Conservation (phyloP, 371 early-diverging fungal genomes). For the Apophysomyces sp. region DNA sequence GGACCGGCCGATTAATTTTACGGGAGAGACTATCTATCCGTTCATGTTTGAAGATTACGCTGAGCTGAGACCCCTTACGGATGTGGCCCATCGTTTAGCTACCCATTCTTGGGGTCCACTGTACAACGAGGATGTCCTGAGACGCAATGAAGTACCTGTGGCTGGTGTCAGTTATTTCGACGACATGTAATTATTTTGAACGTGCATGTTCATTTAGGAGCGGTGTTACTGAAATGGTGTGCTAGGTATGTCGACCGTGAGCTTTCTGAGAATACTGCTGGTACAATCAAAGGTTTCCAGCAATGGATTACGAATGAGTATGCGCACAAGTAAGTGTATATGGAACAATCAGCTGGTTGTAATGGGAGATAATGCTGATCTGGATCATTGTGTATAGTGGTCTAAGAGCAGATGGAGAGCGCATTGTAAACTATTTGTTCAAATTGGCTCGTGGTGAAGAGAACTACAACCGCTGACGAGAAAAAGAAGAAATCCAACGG, state of each 20-base stretch:
- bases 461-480: slow-evolving; percentile 28
- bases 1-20: slow-evolving; percentile 37
- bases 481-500: background rate
- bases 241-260: slow-evolving; percentile 61
- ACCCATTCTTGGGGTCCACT: slow-evolving; percentile 60
- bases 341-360: background rate
- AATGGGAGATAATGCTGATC: no score
- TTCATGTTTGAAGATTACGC: slow-evolving; percentile 79
- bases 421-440: slow-evolving; percentile 56
- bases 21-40: slow-evolving; percentile 72
- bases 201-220: background rate
- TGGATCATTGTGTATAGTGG: slow-evolving; percentile 31
- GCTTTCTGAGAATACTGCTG: slow-evolving; percentile 63
- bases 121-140: slow-evolving; percentile 54
- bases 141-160: slow-evolving; percentile 54
- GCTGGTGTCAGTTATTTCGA: slow-evolving; percentile 75
- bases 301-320: slow-evolving; percentile 77
- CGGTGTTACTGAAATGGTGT: background rate
- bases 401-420: slow-evolving; percentile 54
- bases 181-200: slow-evolving; percentile 57
- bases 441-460: slow-evolving; percentile 60
- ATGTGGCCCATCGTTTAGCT: slow-evolving; percentile 63
- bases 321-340: slow-evolving; percentile 62
- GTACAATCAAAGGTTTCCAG: slow-evolving; percentile 57
- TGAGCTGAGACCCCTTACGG: slow-evolving; percentile 59